Evolutionary conservation across 371 early-diverging fungal genomes (phyloP).

Genomic region (Haplosporangium sp.): DNA sequence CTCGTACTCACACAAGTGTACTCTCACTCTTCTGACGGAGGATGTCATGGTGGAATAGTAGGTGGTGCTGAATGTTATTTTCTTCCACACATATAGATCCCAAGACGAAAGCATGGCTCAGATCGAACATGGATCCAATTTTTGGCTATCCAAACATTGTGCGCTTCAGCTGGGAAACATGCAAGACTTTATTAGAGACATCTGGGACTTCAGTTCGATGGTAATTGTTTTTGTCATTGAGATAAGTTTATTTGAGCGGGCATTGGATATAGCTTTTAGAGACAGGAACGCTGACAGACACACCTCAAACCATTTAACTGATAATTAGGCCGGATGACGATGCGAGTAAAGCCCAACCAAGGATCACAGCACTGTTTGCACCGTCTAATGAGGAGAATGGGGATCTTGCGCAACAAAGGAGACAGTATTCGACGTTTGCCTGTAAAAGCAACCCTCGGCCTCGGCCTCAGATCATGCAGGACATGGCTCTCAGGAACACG

Average conservation of each 20-base stretch:
- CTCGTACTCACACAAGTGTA: neutral
- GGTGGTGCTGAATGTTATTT: neutral
- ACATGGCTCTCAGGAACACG: conserved; percentile 48
- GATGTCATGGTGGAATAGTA: neutral
- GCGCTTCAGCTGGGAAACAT: conserved; percentile 98
- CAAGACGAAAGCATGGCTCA: conserved; percentile 92
- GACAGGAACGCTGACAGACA: neutral
- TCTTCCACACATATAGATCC: conserved; percentile 75
- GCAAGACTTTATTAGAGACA: conserved; percentile 75
- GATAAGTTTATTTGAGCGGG: neutral
- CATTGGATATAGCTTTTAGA: neutral
- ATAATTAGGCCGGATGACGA: conserved; percentile 35
- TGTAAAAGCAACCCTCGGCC: conserved; percentile 39
- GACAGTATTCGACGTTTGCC: conserved; percentile 42
- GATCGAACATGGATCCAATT: conserved; percentile 80
- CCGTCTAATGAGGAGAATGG: conserved; percentile 2
- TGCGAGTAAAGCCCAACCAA: conserved; percentile 27
- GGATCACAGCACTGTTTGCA: conserved; percentile 36
- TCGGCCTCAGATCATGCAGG: conserved; percentile 45
- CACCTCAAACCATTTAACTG: too few species aligned
- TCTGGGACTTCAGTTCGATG: conserved; percentile 53
- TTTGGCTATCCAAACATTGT: conserved; percentile 96
- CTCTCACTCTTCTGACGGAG: neutral
- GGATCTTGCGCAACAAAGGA: conserved; percentile 22
- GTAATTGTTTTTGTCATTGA: conserved; percentile 10